These are phyloP conservation scores for Zygosaccharomyces bailii DNA, from an alignment of 805 yeast species.

Conservation along the genomic window DNA sequence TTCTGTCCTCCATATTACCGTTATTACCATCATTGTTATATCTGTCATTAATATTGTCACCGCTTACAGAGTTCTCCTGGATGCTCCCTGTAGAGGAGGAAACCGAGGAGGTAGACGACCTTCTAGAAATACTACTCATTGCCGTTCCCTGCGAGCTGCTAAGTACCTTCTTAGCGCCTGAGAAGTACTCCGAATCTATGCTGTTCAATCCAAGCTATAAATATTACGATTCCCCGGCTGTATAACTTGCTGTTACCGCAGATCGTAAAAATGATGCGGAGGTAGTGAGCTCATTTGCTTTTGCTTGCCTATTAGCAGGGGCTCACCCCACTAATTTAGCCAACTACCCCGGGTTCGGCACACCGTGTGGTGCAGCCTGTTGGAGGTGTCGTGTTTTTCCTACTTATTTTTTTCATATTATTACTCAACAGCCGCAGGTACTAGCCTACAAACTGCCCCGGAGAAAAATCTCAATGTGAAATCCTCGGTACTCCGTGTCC, in stretches of 20 bases:
- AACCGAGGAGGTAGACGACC: too few relatives aligned
- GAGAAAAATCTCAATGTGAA: background rate
- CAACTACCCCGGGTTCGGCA: background rate
- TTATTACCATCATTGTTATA: too few relatives aligned
- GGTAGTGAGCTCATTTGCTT: background rate
- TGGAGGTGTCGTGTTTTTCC: background rate
- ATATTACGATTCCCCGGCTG: background rate
- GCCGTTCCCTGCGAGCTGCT: background rate
- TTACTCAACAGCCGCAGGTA: background rate
- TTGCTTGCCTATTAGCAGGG: background rate
- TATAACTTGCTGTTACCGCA: background rate
- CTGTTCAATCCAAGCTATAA: background rate
- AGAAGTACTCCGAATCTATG: background rate
- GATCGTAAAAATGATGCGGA: background rate
- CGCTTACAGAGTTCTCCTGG: too few relatives aligned
- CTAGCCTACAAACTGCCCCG: background rate
- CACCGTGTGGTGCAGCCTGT: background rate
- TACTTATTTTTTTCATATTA: background rate
- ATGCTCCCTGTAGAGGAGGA: slow-evolving; percentile 8
- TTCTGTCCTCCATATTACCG: too few relatives aligned
- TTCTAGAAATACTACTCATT: slow-evolving; percentile 8
- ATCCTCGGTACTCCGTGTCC: background rate
- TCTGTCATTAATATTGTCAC: too few relatives aligned
- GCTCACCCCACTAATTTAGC: background rate
- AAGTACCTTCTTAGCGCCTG: background rate